A percentile compares a stretch with the other conserved stretches of the same genome.
phyloP scores from a whole-genome alignment of 768 basidiomycete species.

The Leucocoprinus birnbaumii region DNA sequence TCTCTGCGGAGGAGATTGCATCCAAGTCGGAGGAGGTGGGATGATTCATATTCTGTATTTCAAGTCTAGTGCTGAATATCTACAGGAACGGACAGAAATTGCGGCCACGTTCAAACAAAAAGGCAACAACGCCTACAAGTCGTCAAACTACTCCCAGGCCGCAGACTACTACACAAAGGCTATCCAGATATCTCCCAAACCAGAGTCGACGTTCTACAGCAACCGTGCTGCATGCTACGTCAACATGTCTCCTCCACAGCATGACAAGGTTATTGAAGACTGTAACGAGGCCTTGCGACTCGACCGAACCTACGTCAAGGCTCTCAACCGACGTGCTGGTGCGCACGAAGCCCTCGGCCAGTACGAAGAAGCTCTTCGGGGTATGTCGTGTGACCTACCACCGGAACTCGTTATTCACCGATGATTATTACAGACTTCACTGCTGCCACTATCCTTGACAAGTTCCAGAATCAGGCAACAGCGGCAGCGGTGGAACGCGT shows the following conservation, averaged over 20 bases:
- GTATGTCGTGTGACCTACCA: constrained; percentile 34
- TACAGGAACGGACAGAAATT: constrained; percentile 60
- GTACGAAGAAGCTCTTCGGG: constrained; percentile 76
- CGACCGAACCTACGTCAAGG: constrained; percentile 85
- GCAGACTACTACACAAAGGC: constrained; percentile 71
- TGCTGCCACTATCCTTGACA: constrained; percentile 92
- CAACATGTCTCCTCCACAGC: constrained; percentile 83
- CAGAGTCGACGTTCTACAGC: constrained; percentile 92
- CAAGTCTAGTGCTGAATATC: constrained; percentile 1
- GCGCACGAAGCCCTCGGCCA: constrained; percentile 78
- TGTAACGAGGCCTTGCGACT: constrained; percentile 86
- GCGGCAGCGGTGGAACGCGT: constrained; percentile 86
- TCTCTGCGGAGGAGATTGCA: constrained; percentile 54
- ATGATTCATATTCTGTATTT: not conserved
- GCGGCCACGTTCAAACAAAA: constrained; percentile 66
- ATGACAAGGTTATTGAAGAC: constrained; percentile 81
- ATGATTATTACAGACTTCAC: constrained; percentile 70
- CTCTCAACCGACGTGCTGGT: constrained; percentile 83
- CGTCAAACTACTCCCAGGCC: constrained; percentile 56
- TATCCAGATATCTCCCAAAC: constrained; percentile 69
- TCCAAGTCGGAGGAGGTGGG: constrained; percentile 57
- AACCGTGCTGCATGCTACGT: constrained; percentile 98
- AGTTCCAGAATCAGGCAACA: constrained; percentile 81
- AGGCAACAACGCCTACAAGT: constrained; percentile 71
- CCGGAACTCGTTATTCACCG: not conserved